A percentile compares a stretch with the other conserved stretches of the same genome.
Conservation (phyloP, 2,329 filamentous ascomycete species). For the Alternaria consortialis region DNA sequence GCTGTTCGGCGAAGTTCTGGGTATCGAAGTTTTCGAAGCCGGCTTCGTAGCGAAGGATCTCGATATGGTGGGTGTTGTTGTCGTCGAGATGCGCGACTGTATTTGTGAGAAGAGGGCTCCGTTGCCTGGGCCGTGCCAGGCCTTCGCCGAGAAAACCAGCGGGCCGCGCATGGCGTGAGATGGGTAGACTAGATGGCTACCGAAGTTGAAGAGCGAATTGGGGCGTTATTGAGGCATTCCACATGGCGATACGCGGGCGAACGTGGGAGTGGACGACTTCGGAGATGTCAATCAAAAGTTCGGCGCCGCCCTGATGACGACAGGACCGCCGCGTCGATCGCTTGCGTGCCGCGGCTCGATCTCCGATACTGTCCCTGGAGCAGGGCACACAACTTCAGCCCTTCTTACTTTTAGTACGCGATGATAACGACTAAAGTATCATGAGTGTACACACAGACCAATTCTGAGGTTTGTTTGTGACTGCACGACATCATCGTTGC, state of each 20-base stretch:
- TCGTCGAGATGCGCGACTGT: conserved; percentile 34
- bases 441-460: neutral
- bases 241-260: conserved; percentile 33
- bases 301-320: conserved; percentile 41
- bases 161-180: conserved; percentile 47
- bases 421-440: no score
- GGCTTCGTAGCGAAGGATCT: conserved; percentile 28
- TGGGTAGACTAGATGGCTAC: conserved; percentile 36
- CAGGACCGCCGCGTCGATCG: conserved; percentile 25
- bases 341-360: conserved; percentile 27
- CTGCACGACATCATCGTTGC: conserved; percentile 1
- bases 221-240: conserved; percentile 26
- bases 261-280: conserved; percentile 23
- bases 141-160: conserved; percentile 41
- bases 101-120: conserved; percentile 47
- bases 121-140: conserved; percentile 47
- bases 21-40: neutral
- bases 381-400: neutral
- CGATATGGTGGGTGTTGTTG: conserved; percentile 25
- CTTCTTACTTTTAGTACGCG: neutral
- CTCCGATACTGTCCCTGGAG: conserved; percentile 4
- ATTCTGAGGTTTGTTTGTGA: neutral
- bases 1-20: conserved; percentile 8
- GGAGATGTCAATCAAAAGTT: conserved; percentile 35
- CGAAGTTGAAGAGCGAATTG: conserved; percentile 24